A percentile compares a stretch with the other conserved stretches of the same genome.
Evolutionary conservation across 1,284 basidiomycete genomes (phyloP).

Genomic region (Fomitopsis pinicola): DNA sequence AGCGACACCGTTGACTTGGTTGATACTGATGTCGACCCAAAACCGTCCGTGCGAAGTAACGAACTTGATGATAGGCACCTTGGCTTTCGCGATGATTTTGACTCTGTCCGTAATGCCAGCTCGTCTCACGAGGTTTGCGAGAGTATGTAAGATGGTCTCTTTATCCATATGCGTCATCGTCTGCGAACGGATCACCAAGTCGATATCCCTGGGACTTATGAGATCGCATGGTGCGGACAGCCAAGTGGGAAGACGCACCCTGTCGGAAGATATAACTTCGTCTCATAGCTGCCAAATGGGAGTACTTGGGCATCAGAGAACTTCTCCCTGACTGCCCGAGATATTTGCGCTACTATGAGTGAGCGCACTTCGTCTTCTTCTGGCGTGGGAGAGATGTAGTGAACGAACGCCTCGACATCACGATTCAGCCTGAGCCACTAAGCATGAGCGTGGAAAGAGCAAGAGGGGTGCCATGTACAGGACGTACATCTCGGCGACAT

Average conservation of each 20-base stretch:
- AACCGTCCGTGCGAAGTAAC: conserved; percentile 74
- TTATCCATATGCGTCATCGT: conserved; percentile 63
- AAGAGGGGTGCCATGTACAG: conserved; percentile 2
- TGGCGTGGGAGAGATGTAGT: conserved; percentile 84
- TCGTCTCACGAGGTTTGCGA: conserved; percentile 63
- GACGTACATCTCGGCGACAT: conserved; percentile 75
- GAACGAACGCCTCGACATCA: conserved; percentile 83
- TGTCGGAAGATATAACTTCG: conserved; percentile 89
- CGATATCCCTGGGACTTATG: conserved; percentile 57
- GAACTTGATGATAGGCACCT: conserved; percentile 95
- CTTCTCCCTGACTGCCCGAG: conserved; percentile 54
- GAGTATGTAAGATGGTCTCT: conserved; percentile 51
- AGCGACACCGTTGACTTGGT: conserved; percentile 81
- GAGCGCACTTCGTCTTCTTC: conserved; percentile 83
- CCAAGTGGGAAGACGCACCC: conserved; percentile 55
- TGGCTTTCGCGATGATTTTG: conserved; percentile 84
- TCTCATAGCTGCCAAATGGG: conserved; percentile 93
- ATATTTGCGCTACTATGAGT: conserved; percentile 74
- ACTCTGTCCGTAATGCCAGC: conserved; percentile 65
- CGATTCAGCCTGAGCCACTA: conserved; percentile 59
- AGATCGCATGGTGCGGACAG: neutral
- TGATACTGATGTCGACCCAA: conserved; percentile 88
- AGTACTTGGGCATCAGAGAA: conserved; percentile 83
- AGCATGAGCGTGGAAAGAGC: neutral
- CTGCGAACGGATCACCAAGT: conserved; percentile 67